These are phyloP conservation scores for Sindora glabra DNA, from an alignment of 306 rosid species.

Conservation along the genomic window DNA sequence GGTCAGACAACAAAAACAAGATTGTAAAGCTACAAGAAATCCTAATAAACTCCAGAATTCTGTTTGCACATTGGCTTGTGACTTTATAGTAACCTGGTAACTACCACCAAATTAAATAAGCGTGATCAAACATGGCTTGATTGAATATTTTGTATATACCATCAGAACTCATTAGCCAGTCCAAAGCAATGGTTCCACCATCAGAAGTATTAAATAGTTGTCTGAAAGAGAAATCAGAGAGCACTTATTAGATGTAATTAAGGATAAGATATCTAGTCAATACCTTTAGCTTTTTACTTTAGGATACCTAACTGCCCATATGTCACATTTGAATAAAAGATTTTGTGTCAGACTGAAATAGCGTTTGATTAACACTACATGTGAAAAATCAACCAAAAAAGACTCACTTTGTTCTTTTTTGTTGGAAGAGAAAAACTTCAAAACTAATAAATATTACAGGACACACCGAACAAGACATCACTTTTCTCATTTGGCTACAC, in stretches of 20 bases:
- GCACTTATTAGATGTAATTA: conserved; percentile 16
- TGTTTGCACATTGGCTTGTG: not conserved
- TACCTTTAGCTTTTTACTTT: no score
- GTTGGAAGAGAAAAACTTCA: no score
- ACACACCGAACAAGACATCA: no score
- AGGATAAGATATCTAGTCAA: not conserved
- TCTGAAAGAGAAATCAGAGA: conserved; percentile 24
- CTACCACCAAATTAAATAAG: not conserved
- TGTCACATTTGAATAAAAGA: no score
- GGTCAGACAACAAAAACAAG: not conserved
- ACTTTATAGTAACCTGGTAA: not conserved
- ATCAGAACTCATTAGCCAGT: conserved; percentile 47
- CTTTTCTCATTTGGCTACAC: no score
- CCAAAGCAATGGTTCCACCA: conserved; percentile 73
- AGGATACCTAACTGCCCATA: no score
- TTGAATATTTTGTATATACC: conserved; percentile 31
- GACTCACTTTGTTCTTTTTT: no score
- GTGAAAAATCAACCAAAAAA: no score
- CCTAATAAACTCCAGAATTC: not conserved
- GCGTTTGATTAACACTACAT: no score
- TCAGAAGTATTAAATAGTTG: conserved; percentile 51
- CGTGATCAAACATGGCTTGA: conserved; percentile 1
- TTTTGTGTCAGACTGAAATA: no score
- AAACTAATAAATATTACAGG: no score
- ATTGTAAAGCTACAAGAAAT: not conserved